These are phyloP conservation scores for Pichia membranifaciens DNA, from an alignment of 805 yeast species.

Conservation along the genomic window DNA sequence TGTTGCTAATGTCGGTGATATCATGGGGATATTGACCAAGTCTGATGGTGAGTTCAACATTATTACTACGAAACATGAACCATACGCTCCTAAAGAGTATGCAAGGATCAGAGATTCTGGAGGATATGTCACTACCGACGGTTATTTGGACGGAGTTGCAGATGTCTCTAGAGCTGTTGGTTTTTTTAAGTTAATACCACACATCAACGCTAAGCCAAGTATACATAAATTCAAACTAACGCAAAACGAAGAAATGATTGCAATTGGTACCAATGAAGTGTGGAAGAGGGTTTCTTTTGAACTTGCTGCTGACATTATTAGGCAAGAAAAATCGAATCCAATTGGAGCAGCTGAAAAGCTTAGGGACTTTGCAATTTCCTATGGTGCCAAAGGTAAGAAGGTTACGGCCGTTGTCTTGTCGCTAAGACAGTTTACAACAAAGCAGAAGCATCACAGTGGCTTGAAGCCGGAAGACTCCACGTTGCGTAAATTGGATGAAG, in stretches of 20 bases:
- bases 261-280: slow-evolving; percentile 74
- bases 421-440: slow-evolving; percentile 45
- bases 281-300: slow-evolving; percentile 85
- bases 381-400: slow-evolving; percentile 71
- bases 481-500: slow-evolving; percentile 77
- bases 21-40: slow-evolving; percentile 71
- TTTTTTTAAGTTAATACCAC: slow-evolving; percentile 77
- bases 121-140: slow-evolving; percentile 82
- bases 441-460: slow-evolving; percentile 33
- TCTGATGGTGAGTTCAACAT: slow-evolving; percentile 75
- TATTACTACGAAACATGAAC: slow-evolving; percentile 76
- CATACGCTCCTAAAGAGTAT: slow-evolving; percentile 69
- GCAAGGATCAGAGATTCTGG: slow-evolving; percentile 89
- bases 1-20: slow-evolving; percentile 88
- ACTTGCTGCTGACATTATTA: slow-evolving; percentile 83
- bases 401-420: slow-evolving; percentile 77
- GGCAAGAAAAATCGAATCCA: slow-evolving; percentile 77
- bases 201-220: slow-evolving; percentile 83
- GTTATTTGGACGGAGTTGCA: slow-evolving; percentile 75
- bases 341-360: slow-evolving; percentile 88
- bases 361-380: slow-evolving; percentile 90
- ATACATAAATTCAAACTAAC: slow-evolving; percentile 55
- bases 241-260: slow-evolving; percentile 74
- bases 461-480: slow-evolving; percentile 64
- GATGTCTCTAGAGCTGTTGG: slow-evolving; percentile 91